Evolutionary conservation across 2,329 filamentous ascomycete species (phyloP), one percentile per base, ranked within the genome.

Genomic region (Xylariaceae sp.): DNA sequence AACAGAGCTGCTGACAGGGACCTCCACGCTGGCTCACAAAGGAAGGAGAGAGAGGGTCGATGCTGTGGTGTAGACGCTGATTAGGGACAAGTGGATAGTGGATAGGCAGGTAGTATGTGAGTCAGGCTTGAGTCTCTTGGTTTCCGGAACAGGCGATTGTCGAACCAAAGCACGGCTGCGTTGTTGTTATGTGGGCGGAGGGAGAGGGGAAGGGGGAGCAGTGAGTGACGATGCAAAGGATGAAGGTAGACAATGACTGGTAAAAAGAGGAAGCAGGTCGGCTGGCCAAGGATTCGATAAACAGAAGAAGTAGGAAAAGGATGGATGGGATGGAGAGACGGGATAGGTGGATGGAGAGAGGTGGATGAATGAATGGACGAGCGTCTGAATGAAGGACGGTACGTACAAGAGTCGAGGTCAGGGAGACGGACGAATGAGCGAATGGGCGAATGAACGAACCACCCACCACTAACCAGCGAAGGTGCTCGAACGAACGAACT

Each of bases 141-240:
- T n/a, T 65, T 69, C 66, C 65, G 59, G 58, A 53, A 60, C 59
- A 62, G 56, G 61, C 65, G 57, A 51, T 66, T 62, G 58, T 66
- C 63, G 62, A 59, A 68, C 63, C 64, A 62, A 66, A 69, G 64
- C 64, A 66, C 60, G 55, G 64, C 65, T 62, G 63, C 62, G 56
- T 65, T 65, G 65, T 11, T 59, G 37, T 30, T 30, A 23, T 62
- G 58, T 54, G 62, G 64, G 65, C 61, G 62, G 49, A 61, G 60
- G 61, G 55, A 65, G 64, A 68, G 68, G 52, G 57, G 42, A 45
- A 63, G 68, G 67, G 67, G 68, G 67, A 67, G 66, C 64, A 72
- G 70, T 65, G 70, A 72, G 66, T 66, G 68, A 71, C 69, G 68
- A 67, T 67, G 68, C 68, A 62, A 66, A 70, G 70, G 69, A 71